These are phyloP conservation scores for Coemansia javaensis DNA, from an alignment of 192 early-diverging fungal species.

Conservation along the genomic window DNA sequence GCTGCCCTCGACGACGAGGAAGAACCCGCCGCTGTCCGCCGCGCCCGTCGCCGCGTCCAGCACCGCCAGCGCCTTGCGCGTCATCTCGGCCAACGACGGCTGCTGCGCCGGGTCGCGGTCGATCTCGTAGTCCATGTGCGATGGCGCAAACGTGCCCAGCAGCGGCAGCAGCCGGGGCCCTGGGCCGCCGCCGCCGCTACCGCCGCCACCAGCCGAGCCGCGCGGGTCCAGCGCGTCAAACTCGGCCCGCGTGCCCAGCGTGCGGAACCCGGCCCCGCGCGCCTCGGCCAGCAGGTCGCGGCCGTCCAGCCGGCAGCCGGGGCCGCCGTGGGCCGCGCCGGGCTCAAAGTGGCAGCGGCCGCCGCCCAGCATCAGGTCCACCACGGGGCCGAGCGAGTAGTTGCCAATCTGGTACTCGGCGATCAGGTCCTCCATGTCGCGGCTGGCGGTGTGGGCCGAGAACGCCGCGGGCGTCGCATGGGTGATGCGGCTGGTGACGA, in stretches of 20 bases:
- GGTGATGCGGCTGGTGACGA: slow-evolving; percentile 91
- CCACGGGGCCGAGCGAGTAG: slow-evolving; percentile 71
- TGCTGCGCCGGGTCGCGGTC: slow-evolving; percentile 64
- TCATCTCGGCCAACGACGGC: slow-evolving; percentile 83
- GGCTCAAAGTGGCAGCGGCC: slow-evolving; percentile 88
- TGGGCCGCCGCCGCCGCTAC: no score
- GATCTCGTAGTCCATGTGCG: slow-evolving; percentile 93
- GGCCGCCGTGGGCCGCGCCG: slow-evolving; percentile 50
- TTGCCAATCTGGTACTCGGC: slow-evolving; percentile 88
- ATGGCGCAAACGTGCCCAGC: slow-evolving; percentile 70
- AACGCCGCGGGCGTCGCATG: slow-evolving; percentile 85
- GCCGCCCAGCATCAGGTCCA: slow-evolving; percentile 90
- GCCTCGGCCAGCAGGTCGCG: slow-evolving; percentile 62
- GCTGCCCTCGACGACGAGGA: slow-evolving; percentile 96
- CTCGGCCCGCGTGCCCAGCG: slow-evolving; percentile 51
- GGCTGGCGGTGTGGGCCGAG: slow-evolving; percentile 72
- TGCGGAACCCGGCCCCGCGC: slow-evolving; percentile 60
- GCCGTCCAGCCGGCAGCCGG: slow-evolving; percentile 78
- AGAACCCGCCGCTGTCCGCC: slow-evolving; percentile 74
- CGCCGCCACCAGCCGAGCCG: no score
- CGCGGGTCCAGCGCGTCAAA: slow-evolving; percentile 57
- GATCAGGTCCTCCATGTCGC: slow-evolving; percentile 82
- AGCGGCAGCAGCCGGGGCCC: slow-evolving; percentile 56
- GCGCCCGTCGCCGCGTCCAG: slow-evolving; percentile 54
- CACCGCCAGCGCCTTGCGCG: slow-evolving; percentile 71